These are phyloP conservation scores for Hypoxylon rickii DNA, from an alignment of 495 filamentous ascomycete genomes.

Conservation along the genomic window DNA sequence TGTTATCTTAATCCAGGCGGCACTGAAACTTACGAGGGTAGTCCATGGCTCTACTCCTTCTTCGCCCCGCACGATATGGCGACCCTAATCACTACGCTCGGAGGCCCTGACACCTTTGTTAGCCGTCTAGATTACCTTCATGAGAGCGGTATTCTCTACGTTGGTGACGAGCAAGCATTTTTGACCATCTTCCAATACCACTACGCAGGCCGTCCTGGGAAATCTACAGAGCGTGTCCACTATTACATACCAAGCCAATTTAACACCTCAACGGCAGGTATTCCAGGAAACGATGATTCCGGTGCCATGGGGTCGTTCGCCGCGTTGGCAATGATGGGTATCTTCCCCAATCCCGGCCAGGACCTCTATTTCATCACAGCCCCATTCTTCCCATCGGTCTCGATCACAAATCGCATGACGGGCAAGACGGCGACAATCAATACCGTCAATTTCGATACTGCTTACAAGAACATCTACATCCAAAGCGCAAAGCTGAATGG, in stretches of 20 bases:
- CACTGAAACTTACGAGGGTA: slow-evolving; percentile 69
- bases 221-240: slow-evolving; percentile 64
- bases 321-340: slow-evolving; percentile 64
- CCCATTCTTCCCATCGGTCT: slow-evolving; percentile 65
- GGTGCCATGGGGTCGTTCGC: slow-evolving; percentile 72
- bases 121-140: slow-evolving; percentile 65
- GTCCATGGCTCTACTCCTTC: slow-evolving; percentile 66
- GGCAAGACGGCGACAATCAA: slow-evolving; percentile 64
- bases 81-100: slow-evolving; percentile 59
- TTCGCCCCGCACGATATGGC: slow-evolving; percentile 71
- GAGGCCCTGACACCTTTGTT: slow-evolving; percentile 61
- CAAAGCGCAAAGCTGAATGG: slow-evolving; percentile 68
- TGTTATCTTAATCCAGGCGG: slow-evolving; percentile 64
- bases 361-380: slow-evolving; percentile 69
- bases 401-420: slow-evolving; percentile 60
- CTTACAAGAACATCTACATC: slow-evolving; percentile 66
- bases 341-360: slow-evolving; percentile 70
- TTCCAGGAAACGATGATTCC: slow-evolving; percentile 73
- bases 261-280: slow-evolving; percentile 59
- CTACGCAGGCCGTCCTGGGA: slow-evolving; percentile 65
- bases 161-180: slow-evolving; percentile 70
- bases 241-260: slow-evolving; percentile 68
- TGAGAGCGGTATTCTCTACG: slow-evolving; percentile 61
- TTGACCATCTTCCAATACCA: slow-evolving; percentile 69
- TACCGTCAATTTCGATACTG: slow-evolving; percentile 64